A percentile compares a stretch with the other conserved stretches of the same genome.
Evolutionary conservation across 768 basidiomycete genomes (phyloP).

Genomic region (Pulveroboletus frians): DNA sequence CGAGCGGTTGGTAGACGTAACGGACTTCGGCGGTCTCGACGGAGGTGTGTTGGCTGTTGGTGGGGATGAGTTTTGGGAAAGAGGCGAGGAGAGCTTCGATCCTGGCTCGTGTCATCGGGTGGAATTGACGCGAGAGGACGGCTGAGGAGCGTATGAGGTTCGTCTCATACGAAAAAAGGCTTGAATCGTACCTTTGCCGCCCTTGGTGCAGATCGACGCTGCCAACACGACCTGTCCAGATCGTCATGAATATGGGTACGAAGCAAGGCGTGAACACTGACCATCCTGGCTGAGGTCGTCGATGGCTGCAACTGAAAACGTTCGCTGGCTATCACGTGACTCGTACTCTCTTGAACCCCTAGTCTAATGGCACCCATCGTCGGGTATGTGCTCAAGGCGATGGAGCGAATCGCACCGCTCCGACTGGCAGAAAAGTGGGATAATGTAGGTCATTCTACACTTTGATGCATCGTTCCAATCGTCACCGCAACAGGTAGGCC

Average conservation of each 20-base stretch:
- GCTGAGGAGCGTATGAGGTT: slow-evolving; percentile 41
- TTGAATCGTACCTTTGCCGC: slow-evolving; percentile 75
- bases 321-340: slow-evolving; percentile 18
- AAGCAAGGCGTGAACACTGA: slow-evolving; percentile 3
- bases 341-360: neutral
- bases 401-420: slow-evolving; percentile 85
- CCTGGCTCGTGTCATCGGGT: slow-evolving; percentile 84
- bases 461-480: slow-evolving; percentile 3
- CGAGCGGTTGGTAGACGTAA: slow-evolving; percentile 94
- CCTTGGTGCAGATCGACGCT: slow-evolving; percentile 92
- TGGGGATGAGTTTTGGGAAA: slow-evolving; percentile 95
- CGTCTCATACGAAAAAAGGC: neutral
- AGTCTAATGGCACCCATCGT: slow-evolving; percentile 10
- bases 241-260: slow-evolving; percentile 3
- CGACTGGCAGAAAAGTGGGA: slow-evolving; percentile 89
- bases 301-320: slow-evolving; percentile 7
- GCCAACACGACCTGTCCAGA: slow-evolving; percentile 76
- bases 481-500: slow-evolving; percentile 50
- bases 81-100: slow-evolving; percentile 95
- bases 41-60: slow-evolving; percentile 93
- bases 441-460: slow-evolving; percentile 57
- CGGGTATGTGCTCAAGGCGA: slow-evolving; percentile 56
- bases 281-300: slow-evolving; percentile 13
- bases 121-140: slow-evolving; percentile 93
- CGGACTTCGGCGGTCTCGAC: slow-evolving; percentile 93